Evolutionary conservation across 129 eudicot genomes (phyloP), one percentile per base, ranked within the genome.

Genomic region (Flaveria bidentis): DNA sequence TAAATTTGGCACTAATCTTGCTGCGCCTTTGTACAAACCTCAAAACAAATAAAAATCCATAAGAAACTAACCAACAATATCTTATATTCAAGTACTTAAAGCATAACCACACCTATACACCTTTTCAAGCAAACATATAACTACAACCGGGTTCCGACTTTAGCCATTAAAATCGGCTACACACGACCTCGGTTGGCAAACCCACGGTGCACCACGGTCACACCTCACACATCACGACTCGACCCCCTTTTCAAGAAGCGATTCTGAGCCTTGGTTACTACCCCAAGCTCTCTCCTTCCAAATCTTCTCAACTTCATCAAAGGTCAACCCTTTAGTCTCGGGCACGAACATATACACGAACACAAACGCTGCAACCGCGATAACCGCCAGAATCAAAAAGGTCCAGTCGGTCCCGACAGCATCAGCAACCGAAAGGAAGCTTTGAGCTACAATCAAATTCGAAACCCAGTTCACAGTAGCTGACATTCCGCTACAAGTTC

Each of bases 401-500:
- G 97, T 95, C 25, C 84, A 71, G 9, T 92, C 96, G 6, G 92
- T 85, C 14, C 99, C 99, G 3, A 86, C 84, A 42, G 86, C 88
- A 26, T 87, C 99, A 1, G 97, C 96, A 5, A 95, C 57, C 9
- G 99, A 86, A 22, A 95, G 93, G 65, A 95, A 95, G 44, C 87
- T 82, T 73, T 95, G 96, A 15, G 99, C 91, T 8, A 95, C 97
- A 15, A 95, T 80, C 26, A 95, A 81, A 65, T 95, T 95, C 10
- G 96, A 91, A 42, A 91, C 50, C 99, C 99, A 95, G 76, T 91
- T 91, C 67, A 95, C 96, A 2, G 99, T 95, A 52, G 99, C 99
- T 1, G 96, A 92, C 92, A 95, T 91, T 13, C 99, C 99, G 22
- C 96, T 90, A 82, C 97, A 91, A 2, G 85, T 76, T 26, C 99